Base-by-base conservation (phyloP, 1,139 yeast genomes). In the Yamadazyma membranifaciens region DNA sequence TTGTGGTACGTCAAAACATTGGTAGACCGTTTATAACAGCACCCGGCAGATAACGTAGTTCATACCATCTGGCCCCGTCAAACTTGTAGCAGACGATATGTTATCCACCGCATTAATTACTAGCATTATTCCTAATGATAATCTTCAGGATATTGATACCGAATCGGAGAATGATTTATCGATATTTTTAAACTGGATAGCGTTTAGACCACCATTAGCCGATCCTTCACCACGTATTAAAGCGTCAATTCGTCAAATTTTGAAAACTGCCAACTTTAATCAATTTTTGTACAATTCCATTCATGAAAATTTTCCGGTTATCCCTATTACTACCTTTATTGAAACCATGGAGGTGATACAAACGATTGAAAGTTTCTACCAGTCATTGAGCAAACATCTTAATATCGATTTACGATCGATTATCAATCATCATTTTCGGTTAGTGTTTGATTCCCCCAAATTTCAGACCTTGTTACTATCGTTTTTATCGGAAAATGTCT, bases 131-230 rank as follows among this genome's bases (percentile, higher is more conserved):
- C 50, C 49, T 12, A 31, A 38, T 3, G 42, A 43, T 12, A 40
- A 57, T 28, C 9, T 36, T 3, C 9, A 14, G 10, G 37, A 29
- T 10, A 26, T 35, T 12, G 37, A 35, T 7, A 28, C 27, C 12
- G 75, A 71, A 29, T 53, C 64, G n/a, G 76, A 72, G 45, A 71
- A 69, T 46, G 78, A 73, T 45, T 55, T 70, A 10, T 62, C 62
- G 27, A 57, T 65, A 31, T 55, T 72, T 9, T 56, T 73, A 9
- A 52, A 67, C 39, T 72, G 75, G 74, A 56, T 72, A 28, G 54
- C 54, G 38, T 40, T 48, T 11, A n/a, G 27, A 9, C 52, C 52
- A 28, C 49, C 42, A 22, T 40, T 50, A 17, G 27, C 35, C 2
- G 70, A 65, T 26, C 73, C 75, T 0, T 55, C 69, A 13, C 65